Evolutionary conservation across 1,284 basidiomycete species (phyloP), one percentile per base, ranked within the genome.

Genomic region (Schizophyllum amplum): DNA sequence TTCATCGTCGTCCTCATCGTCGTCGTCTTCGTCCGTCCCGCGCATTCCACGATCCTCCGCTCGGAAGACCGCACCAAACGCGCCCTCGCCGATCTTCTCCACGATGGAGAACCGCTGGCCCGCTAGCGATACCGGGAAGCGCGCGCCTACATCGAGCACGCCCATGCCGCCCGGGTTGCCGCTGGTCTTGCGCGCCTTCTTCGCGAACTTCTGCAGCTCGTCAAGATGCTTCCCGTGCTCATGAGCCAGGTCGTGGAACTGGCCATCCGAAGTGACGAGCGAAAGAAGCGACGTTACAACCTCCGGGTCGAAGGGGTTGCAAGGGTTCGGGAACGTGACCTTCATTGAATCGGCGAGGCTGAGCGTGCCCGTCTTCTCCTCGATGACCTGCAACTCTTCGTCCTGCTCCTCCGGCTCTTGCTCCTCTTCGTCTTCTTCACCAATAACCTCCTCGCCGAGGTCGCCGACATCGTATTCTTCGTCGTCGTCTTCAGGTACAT

Each of bases 31-130:
- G 9, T 67, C 69, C 27, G 63, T 66, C 9, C 62, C 60, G 7
- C 62, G 68, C 21, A 70, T 68, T n/a, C 79, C 78, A n/a, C 81
- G 65, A 63, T 85, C 83, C 57, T 80, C 77, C 4, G 88, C 93
- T 59, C 86, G 83, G 75, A 97, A 99, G 9, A 99, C 97, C 2
- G 90, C 84, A 0, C 96, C 97, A 65, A 94, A 99, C 0, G 94
- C 94, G 5, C 97, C 97, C 74, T 99, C 96, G 4, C 97, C 97
- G 22, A 99, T 79, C 71, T 98, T 98, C 61, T 88, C 87, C 4
- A 78, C 74, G 7, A 98, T 82, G 54, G 80, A 79, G 65, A 90
- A 93, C 51, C 73, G 74, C 59, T 80, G 80, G 3, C 79, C 83
- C 26, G 75, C 78, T 6, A 98, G 73, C 1, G 67, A 69, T 25